Base-by-base conservation (phyloP, 2,329 filamentous ascomycete genomes). In the Dothiorella sarmentorum region DNA sequence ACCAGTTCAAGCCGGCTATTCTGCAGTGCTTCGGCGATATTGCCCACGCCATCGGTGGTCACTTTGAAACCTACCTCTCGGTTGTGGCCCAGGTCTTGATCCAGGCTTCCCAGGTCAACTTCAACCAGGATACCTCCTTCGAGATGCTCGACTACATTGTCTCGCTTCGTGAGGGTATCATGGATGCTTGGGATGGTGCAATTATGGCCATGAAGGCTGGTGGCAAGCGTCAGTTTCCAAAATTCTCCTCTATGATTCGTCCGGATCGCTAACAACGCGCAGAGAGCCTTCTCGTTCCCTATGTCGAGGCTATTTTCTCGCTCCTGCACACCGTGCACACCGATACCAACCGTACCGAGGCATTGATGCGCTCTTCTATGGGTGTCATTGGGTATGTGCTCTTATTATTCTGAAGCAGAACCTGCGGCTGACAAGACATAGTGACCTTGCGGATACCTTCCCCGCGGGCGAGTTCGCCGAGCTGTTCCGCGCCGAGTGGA, bases 101-200 rank as follows among this genome's bases (percentile, higher is more conserved):
- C 75, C 93, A 97, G 74, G 94, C 94, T 58, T 89, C 91, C 17
- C 86, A 83, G 43, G 91, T 99, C 59, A 89, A 87, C 29, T 85
- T 90, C 40, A 85, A 85, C 59, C 82, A 86, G 26, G 91, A 97
- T 65, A 87, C 89, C 60, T 89, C 89, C 52, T 94, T 92, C 67
- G 94, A 99, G 76, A 96, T 97, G 89, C 87, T 92, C 60, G 93
- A 97, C 75, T 99, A 99, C 72, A 88, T 99, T 66, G 85, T 96
- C 63, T 96, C 92, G 18, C 83, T 99, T 49, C 88, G 94, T 56
- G 95, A 99, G 72, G 94, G 93, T 66, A 97, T 99, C 65, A 96
- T 97, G 88, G 94, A 99, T 80, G 94, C 94, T 31, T 99, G 95
- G 92, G 91, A 92, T 68, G 94, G 94, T 65, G 94, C 96, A 65